Conservation (phyloP, 805 yeast species). For the Starmerella bombi region DNA sequence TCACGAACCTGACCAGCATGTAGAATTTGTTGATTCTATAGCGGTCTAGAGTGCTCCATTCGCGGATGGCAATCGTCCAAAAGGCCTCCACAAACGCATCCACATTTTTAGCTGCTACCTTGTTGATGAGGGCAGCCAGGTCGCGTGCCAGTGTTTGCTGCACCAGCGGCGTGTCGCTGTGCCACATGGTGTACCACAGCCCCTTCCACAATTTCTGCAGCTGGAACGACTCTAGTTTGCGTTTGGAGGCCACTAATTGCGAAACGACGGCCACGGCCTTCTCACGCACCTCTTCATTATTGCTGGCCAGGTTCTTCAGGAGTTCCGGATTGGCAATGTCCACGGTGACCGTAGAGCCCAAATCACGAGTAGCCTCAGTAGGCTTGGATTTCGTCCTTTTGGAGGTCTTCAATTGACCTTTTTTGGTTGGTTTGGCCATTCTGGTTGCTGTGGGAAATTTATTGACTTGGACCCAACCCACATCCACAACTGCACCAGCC, state of each 20-base stretch:
- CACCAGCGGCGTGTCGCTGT: slow-evolving; percentile 81
- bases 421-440: background rate
- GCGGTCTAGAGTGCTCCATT: slow-evolving; percentile 77
- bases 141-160: slow-evolving; percentile 73
- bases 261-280: slow-evolving; percentile 55
- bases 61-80: slow-evolving; percentile 64
- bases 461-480: too few relatives aligned
- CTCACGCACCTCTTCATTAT: slow-evolving; percentile 49
- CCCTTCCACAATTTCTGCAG: slow-evolving; percentile 90
- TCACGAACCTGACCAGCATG: slow-evolving; percentile 62
- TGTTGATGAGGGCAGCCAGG: slow-evolving; percentile 41
- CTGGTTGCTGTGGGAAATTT: background rate
- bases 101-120: slow-evolving; percentile 32
- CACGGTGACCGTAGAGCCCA: background rate
- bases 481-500: background rate
- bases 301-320: slow-evolving; percentile 19
- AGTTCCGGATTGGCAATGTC: slow-evolving; percentile 9
- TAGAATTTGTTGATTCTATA: slow-evolving; percentile 78
- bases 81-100: slow-evolving; percentile 53
- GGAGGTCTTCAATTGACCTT: background rate
- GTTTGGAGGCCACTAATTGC: slow-evolving; percentile 39
- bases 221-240: slow-evolving; percentile 36
- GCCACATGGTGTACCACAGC: slow-evolving; percentile 92
- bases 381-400: background rate
- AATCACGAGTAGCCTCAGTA: background rate